Conservation (phyloP, 306 rosid genomes). For the Prunus fruticosa region DNA sequence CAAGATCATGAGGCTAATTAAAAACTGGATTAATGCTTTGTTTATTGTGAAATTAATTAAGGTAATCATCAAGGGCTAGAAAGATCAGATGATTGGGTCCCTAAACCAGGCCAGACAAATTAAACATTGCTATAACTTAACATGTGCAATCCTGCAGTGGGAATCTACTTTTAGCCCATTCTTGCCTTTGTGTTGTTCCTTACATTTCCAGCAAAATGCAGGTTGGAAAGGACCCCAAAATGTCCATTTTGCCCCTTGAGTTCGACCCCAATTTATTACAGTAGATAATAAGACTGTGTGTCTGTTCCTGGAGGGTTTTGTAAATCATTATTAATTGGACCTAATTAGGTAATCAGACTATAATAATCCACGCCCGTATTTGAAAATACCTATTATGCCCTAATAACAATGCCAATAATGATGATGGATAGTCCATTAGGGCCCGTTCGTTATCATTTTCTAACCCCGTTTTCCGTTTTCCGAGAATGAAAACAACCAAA, state of each 20-base stretch:
- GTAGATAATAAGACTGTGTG: not conserved
- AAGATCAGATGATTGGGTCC: conserved; percentile 12
- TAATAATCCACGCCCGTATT: conserved; percentile 30
- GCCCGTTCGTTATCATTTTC: too few relatives aligned
- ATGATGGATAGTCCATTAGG: conserved; percentile 28
- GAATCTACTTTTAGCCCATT: conserved; percentile 55
- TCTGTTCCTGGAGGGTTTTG: conserved; percentile 1
- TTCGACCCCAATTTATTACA: not conserved
- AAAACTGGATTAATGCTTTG: conserved; percentile 13
- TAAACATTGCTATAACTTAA: conserved; percentile 44
- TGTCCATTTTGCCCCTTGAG: conserved; percentile 43
- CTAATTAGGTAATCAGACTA: conserved; percentile 46
- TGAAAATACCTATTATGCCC: conserved; percentile 37
- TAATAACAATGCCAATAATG: conserved; percentile 40
- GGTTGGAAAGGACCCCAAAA: conserved; percentile 51
- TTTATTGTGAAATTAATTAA: conserved; percentile 8
- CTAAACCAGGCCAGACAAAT: conserved; percentile 49
- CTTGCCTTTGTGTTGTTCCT: conserved; percentile 46
- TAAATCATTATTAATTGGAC: conserved; percentile 44
- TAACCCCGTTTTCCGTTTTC: too few relatives aligned
- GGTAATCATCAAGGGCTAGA: conserved; percentile 35
- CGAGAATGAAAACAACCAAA: too few relatives aligned
- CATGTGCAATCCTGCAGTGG: conserved; percentile 43
- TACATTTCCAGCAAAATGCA: conserved; percentile 67
- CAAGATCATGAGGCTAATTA: not conserved